These are phyloP conservation scores for Amanita subjunquillea DNA, from an alignment of 768 basidiomycete genomes.

Conservation along the genomic window DNA sequence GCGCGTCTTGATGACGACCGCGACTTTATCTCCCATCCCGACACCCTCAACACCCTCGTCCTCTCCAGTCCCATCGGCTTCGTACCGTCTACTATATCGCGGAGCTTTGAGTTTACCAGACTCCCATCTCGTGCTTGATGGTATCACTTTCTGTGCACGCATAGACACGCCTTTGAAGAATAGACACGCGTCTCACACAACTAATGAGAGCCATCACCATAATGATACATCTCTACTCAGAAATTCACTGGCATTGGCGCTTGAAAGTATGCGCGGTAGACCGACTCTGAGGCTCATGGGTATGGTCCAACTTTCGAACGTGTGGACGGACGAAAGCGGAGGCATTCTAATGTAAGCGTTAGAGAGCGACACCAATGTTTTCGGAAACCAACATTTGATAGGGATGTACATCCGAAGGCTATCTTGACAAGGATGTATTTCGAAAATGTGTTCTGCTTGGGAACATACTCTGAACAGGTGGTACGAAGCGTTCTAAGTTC, in stretches of 20 bases:
- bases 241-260: slow-evolving; percentile 58
- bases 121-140: slow-evolving; percentile 62
- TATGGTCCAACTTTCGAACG: slow-evolving; percentile 36
- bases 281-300: slow-evolving; percentile 53
- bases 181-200: neutral
- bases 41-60: slow-evolving; percentile 9
- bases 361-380: neutral
- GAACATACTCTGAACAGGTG: slow-evolving; percentile 13
- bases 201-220: neutral
- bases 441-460: slow-evolving; percentile 57
- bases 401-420: slow-evolving; percentile 64
- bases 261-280: slow-evolving; percentile 75
- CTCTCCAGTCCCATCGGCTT: slow-evolving; percentile 5
- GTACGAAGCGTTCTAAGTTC: neutral
- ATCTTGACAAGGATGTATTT: slow-evolving; percentile 56
- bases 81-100: slow-evolving; percentile 60
- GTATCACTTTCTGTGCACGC: slow-evolving; percentile 54
- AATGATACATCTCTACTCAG: slow-evolving; percentile 31
- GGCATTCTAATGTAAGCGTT: slow-evolving; percentile 27
- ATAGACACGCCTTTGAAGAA: slow-evolving; percentile 27
- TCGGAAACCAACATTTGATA: slow-evolving; percentile 12
- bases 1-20: neutral
- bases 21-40: neutral
- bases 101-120: slow-evolving; percentile 68
- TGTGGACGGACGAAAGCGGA: slow-evolving; percentile 52